Percentiles rank a stretch among this genome's conserved stretches.
Conservation (phyloP, 139 green algal genomes). For the Closterium sp. region DNA sequence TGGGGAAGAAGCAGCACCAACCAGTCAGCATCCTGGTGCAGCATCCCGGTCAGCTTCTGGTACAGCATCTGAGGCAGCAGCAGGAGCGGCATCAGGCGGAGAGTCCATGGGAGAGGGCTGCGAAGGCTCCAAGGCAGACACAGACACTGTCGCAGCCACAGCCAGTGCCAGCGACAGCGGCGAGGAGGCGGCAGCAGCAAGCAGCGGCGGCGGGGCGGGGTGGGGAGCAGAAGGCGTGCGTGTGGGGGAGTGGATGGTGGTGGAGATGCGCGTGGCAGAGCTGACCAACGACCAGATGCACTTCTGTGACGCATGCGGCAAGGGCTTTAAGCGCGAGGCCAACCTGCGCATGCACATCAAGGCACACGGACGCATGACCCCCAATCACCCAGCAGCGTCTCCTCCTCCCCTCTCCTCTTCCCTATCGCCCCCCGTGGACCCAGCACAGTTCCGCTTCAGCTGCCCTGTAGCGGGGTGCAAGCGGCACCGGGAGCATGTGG, state of each 20-base stretch:
- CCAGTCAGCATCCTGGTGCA: no score
- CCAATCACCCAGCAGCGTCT: not conserved
- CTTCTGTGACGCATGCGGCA: conserved; percentile 45
- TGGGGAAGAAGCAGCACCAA: no score
- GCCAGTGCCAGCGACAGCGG: not conserved
- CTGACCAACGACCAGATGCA: conserved; percentile 36
- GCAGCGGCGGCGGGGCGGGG: not conserved
- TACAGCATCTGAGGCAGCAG: not conserved
- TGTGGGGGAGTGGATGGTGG: conserved; percentile 11
- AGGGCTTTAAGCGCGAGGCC: conserved; percentile 45
- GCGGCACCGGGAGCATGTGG: conserved; percentile 20
- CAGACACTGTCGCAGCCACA: not conserved
- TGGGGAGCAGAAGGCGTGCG: not conserved
- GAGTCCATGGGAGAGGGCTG: not conserved
- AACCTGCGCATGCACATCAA: conserved; percentile 48
- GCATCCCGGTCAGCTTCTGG: no score
- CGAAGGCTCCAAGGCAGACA: not conserved
- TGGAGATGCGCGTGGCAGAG: conserved; percentile 33
- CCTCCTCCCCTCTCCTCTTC: not conserved
- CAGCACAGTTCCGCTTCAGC: conserved; percentile 11
- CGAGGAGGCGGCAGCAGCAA: not conserved
- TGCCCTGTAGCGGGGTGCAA: conserved; percentile 24
- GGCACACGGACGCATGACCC: conserved; percentile 6
- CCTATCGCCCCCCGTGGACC: not conserved
- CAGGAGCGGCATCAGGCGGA: not conserved